Base-by-base conservation (phyloP, 768 basidiomycete genomes). In the Phlebiopsis gigantea region DNA sequence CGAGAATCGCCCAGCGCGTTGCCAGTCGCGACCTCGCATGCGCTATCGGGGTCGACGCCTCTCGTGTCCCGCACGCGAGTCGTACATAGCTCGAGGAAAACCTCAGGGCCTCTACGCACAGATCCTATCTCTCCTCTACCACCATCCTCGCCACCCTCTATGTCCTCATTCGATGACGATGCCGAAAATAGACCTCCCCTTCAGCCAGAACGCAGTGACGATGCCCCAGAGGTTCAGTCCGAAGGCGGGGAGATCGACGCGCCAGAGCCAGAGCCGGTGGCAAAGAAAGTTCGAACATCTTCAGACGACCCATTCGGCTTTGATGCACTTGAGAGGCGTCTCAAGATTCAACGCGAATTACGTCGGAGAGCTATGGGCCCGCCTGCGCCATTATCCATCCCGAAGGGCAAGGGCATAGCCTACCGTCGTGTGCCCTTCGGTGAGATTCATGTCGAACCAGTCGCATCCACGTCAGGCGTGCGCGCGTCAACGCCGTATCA, bases 221-320 rank as follows among this genome's bases (percentile, higher is more conserved):
- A 44, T 14, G 55, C 52, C 5, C 14, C 14, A 3, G 56, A 41
- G 10, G 56, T 48, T 14, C 52, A 54, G 22, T 48, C 48, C n/a
- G 62, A 57, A 6, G 57, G 55, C 12, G 54, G 49, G 10, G 41
- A 56, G 10, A 41, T 49, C 15, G 41, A 21, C 31, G 7, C 10
- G 21, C 17, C 44, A 34, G 44, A n/a, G 17, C 29, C 24, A n/a
- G 22, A 12, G 9, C 24, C 21, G 17, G n/a, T 25, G 50, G 24
- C 9, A 42, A 52, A 7, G 57, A 51, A 26, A 34, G 21, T 12
- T 15, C 43, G 25, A 12, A 14, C 21, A 21, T 45, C 60, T 4
- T 51, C 42, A 25, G 64, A 64, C 41, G 68, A 69, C 42, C 68
- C 66, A 5, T 69, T 69, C 49, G 68, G 68, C 2, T 61, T 69